Evolutionary conservation across 2,329 filamentous ascomycete genomes (phyloP).

Genomic region (Chaetothyriales sp.): DNA sequence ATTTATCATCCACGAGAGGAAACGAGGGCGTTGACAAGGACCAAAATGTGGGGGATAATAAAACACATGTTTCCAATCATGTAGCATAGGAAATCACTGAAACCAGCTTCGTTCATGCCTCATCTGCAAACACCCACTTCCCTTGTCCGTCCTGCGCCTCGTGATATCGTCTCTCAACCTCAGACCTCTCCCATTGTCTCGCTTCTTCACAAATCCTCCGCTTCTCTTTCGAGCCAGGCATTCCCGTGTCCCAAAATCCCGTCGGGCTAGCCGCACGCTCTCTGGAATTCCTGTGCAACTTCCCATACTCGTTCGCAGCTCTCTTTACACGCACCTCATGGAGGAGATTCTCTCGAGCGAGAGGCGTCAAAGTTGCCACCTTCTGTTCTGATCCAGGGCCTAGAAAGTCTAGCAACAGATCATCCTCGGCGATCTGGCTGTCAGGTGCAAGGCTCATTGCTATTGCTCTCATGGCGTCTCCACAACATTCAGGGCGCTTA

Average conservation of each 20-base stretch:
- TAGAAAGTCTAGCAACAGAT: conserved; percentile 21
- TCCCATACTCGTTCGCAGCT: conserved; percentile 62
- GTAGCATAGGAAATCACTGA: background rate
- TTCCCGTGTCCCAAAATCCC: conserved; percentile 82
- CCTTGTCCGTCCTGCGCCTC: conserved; percentile 55
- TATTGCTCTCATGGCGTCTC: conserved; percentile 54
- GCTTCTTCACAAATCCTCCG: conserved; percentile 52
- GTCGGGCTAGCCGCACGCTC: conserved; percentile 61
- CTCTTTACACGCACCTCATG: conserved; percentile 61
- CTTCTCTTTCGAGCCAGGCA: conserved; percentile 75
- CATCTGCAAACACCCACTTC: background rate
- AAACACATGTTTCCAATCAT: background rate
- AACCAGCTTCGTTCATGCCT: background rate
- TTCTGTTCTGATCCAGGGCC: conserved; percentile 23
- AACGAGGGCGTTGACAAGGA: no score
- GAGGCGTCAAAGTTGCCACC: conserved; percentile 41
- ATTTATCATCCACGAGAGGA: no score
- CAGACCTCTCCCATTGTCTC: conserved; percentile 46
- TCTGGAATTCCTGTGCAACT: conserved; percentile 57
- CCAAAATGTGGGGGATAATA: no score
- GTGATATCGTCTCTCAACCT: conserved; percentile 58
- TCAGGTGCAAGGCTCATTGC: conserved; percentile 32
- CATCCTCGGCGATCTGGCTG: conserved; percentile 22
- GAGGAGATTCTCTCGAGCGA: conserved; percentile 47
- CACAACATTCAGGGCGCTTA: conserved; percentile 62